Conservation (phyloP, 805 yeast species). For the Cyberlindnera nakhonratchasimensis region DNA sequence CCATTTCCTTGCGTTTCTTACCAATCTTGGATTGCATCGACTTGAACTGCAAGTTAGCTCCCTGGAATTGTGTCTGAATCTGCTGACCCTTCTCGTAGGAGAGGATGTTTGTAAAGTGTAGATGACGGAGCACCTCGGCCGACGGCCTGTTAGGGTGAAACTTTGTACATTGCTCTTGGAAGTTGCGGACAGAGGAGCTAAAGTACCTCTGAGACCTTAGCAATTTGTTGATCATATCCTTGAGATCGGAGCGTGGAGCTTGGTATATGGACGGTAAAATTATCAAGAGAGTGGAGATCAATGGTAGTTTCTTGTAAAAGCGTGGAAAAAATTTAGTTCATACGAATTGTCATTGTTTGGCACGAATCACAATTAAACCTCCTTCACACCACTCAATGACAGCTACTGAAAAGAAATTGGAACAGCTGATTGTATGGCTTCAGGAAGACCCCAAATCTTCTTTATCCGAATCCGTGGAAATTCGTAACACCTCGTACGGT, state of each 20-base stretch:
- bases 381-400: not conserved
- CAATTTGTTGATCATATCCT: not conserved
- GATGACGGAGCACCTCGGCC: constrained; percentile 39
- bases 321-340: no score
- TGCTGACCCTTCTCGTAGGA: constrained; percentile 47
- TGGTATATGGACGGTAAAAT: not conserved
- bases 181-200: not conserved
- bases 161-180: constrained; percentile 13
- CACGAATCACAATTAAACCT: not conserved
- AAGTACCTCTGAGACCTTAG: not conserved
- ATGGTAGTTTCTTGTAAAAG: no score
- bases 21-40: constrained; percentile 46
- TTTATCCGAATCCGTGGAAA: constrained; percentile 39
- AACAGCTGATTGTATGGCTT: constrained; percentile 33
- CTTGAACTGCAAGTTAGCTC: constrained; percentile 57
- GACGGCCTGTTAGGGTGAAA: constrained; percentile 33
- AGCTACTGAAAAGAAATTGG: constrained; percentile 11
- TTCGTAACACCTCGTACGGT: constrained; percentile 40
- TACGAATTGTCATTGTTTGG: not conserved
- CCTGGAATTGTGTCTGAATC: constrained; percentile 54
- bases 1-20: constrained; percentile 37
- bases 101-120: constrained; percentile 37
- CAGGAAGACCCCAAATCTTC: constrained; percentile 6
- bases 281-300: not conserved
- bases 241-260: not conserved